Conservation (phyloP, 768 basidiomycete genomes). For the Dentipellis fragilis region DNA sequence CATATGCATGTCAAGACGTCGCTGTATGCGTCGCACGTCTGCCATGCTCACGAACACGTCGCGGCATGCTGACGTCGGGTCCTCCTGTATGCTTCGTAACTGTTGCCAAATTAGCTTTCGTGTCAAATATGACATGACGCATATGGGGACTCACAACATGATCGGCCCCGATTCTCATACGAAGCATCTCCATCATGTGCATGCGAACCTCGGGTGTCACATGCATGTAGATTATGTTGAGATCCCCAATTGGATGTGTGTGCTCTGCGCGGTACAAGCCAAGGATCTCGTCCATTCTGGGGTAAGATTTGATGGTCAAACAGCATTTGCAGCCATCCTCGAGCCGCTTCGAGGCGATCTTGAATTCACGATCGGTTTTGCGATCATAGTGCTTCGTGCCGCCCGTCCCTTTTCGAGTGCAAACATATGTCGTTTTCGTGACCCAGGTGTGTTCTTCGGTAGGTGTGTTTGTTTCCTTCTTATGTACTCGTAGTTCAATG, state of each 20-base stretch:
- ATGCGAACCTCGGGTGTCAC: not conserved
- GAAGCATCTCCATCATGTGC: not conserved
- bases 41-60: not conserved
- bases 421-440: not conserved
- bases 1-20: not conserved
- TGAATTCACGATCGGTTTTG: not conserved
- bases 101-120: not conserved
- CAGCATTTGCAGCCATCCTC: not conserved
- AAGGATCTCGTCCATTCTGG: not conserved
- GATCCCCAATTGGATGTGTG: not conserved
- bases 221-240: not conserved
- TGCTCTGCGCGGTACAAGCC: not conserved
- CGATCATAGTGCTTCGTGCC: not conserved
- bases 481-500: no score
- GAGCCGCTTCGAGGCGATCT: not conserved
- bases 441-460: not conserved
- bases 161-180: not conserved
- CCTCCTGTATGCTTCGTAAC: not conserved
- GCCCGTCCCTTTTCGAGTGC: not conserved
- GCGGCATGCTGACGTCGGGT: not conserved
- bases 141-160: not conserved
- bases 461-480: no score
- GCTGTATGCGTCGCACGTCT: not conserved
- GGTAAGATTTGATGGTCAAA: not conserved
- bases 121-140: not conserved